A percentile compares a stretch with the other conserved stretches of the same genome.
Conservation (phyloP, 2,329 filamentous ascomycete genomes). For the Xylaria sp. region DNA sequence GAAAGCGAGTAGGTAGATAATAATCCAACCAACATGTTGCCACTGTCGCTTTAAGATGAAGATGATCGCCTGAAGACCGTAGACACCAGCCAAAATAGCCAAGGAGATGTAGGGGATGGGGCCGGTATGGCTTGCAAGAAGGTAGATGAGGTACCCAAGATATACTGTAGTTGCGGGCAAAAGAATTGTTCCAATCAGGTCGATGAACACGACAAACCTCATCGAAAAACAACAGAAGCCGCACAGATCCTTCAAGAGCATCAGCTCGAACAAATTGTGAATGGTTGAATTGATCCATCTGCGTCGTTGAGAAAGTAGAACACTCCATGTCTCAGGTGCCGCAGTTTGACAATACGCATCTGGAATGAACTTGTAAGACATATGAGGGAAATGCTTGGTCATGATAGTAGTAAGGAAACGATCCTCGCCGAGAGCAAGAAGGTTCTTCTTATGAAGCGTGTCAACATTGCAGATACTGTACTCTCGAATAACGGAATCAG, state of each 20-base stretch:
- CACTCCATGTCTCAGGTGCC: conserved; percentile 91
- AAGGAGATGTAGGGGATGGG: conserved; percentile 87
- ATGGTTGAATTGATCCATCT: conserved; percentile 99
- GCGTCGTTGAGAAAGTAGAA: conserved; percentile 95
- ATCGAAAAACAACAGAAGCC: conserved; percentile 99
- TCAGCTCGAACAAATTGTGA: conserved; percentile 91
- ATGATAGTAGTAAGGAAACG: conserved; percentile 92
- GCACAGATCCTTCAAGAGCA: conserved; percentile 90
- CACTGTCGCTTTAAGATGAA: conserved; percentile 97
- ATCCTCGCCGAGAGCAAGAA: conserved; percentile 80
- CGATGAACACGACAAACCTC: conserved; percentile 94
- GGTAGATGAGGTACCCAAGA: conserved; percentile 85
- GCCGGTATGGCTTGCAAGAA: conserved; percentile 69
- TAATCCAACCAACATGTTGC: conserved; percentile 99
- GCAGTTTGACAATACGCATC: conserved; percentile 94
- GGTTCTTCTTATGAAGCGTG: conserved; percentile 89
- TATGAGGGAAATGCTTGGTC: conserved; percentile 95
- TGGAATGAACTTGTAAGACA: conserved; percentile 95
- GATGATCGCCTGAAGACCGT: conserved; percentile 93
- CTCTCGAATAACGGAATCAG: conserved; percentile 83
- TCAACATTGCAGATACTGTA: conserved; percentile 91
- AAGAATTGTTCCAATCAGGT: conserved; percentile 90
- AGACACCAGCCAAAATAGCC: conserved; percentile 86
- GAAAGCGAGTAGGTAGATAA: conserved; percentile 96
- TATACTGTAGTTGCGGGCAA: conserved; percentile 89